Evolutionary conservation across 2,329 filamentous ascomycete genomes (phyloP).

Genomic region (Fusarium sp.): DNA sequence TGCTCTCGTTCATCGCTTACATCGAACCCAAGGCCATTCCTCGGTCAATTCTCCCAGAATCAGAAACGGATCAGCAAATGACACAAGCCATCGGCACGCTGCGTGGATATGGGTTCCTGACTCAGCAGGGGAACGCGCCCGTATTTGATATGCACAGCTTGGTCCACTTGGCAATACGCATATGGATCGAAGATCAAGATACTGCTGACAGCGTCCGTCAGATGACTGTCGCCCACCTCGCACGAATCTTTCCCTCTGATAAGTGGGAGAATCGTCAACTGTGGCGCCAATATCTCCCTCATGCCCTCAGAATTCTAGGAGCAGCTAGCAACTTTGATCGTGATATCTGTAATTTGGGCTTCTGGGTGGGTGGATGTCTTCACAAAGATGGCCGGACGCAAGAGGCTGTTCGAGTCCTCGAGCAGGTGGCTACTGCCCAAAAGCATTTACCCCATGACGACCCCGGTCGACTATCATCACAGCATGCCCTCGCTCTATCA

Average conservation of each 20-base stretch:
- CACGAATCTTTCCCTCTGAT: not conserved
- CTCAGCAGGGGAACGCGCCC: constrained; percentile 38
- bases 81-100: constrained; percentile 52
- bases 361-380: not conserved
- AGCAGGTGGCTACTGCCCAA: constrained; percentile 6
- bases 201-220: not conserved
- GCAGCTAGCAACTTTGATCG: not conserved
- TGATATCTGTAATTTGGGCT: not conserved
- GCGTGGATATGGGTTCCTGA: constrained; percentile 53
- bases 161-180: constrained; percentile 53
- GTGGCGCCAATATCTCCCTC: constrained; percentile 33
- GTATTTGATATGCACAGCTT: constrained; percentile 59
- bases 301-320: constrained; percentile 10
- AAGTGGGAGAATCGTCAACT: constrained; percentile 13
- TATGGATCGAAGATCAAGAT: constrained; percentile 45
- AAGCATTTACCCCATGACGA: constrained; percentile 2
- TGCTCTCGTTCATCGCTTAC: no score
- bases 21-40: constrained; percentile 55
- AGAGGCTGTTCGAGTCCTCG: not conserved
- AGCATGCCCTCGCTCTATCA: not conserved
- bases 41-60: constrained; percentile 52
- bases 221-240: not conserved
- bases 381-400: not conserved
- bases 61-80: constrained; percentile 36
- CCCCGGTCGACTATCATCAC: constrained; percentile 3